Conservation (phyloP, 768 basidiomycete genomes). For the Phylloporus scabripes region DNA sequence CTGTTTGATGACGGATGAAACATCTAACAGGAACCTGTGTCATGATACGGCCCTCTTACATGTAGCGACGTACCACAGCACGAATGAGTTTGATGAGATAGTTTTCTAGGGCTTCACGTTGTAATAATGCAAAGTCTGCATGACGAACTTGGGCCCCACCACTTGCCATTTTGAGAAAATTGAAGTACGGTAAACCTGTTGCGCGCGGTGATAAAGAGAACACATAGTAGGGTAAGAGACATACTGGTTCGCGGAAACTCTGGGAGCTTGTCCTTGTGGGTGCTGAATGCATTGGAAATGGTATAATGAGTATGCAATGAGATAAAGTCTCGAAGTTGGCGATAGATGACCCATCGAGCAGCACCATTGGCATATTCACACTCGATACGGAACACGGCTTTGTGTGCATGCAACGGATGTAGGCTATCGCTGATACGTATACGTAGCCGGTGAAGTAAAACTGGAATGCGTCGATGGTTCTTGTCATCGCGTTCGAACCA, state of each 20-base stretch:
- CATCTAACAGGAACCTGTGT: conserved; percentile 52
- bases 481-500: conserved; percentile 89
- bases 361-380: conserved; percentile 96
- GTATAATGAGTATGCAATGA: conserved; percentile 87
- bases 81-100: conserved; percentile 86
- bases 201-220: conserved; percentile 1
- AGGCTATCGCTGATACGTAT: conserved; percentile 84
- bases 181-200: conserved; percentile 87
- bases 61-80: conserved; percentile 61
- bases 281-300: conserved; percentile 74
- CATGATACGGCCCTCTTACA: not conserved
- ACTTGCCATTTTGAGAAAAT: conserved; percentile 67
- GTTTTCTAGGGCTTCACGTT: conserved; percentile 78
- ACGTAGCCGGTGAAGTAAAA: conserved; percentile 73
- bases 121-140: conserved; percentile 73
- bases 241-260: conserved; percentile 85
- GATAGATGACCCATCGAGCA: conserved; percentile 91
- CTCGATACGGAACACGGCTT: conserved; percentile 85
- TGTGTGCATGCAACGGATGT: conserved; percentile 69
- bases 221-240: conserved; percentile 10
- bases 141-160: conserved; percentile 49
- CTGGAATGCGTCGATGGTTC: conserved; percentile 71
- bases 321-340: conserved; percentile 88
- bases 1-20: conserved; percentile 92
- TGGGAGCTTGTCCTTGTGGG: conserved; percentile 71